These are phyloP conservation scores for Microbotryum lychnidis-dioicae DNA, from an alignment of 1,284 basidiomycete species.

Conservation along the genomic window DNA sequence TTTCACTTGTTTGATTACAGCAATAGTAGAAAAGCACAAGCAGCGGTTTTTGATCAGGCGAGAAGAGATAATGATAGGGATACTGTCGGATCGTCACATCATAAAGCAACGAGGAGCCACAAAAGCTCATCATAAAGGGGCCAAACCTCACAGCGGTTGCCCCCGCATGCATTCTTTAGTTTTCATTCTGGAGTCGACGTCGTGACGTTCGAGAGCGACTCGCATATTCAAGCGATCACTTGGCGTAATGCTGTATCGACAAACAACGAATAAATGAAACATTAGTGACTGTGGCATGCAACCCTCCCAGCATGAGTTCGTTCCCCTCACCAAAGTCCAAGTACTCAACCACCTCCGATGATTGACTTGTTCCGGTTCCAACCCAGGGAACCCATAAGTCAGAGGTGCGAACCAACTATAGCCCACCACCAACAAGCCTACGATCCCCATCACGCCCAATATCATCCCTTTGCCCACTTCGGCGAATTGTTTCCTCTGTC, in stretches of 20 bases:
- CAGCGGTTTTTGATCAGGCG: background rate
- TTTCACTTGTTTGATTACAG: no score
- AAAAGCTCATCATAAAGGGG: background rate
- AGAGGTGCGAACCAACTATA: slow-evolving; percentile 73
- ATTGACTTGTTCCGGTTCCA: slow-evolving; percentile 34
- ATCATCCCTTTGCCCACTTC: slow-evolving; percentile 63
- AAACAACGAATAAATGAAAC: no score
- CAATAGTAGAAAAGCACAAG: no score
- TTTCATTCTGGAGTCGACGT: background rate
- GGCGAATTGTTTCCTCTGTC: slow-evolving; percentile 54
- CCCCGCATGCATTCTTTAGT: background rate
- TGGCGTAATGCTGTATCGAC: slow-evolving; percentile 6
- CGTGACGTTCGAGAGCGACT: background rate
- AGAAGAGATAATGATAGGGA: background rate
- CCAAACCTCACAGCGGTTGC: background rate
- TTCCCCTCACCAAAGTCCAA: slow-evolving; percentile 32
- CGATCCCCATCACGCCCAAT: slow-evolving; percentile 42
- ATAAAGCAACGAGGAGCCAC: background rate
- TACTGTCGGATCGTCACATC: background rate
- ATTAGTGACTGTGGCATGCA: no score
- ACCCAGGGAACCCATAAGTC: slow-evolving; percentile 80
- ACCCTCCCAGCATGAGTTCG: no score
- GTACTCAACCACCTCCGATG: slow-evolving; percentile 32
- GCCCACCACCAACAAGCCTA: slow-evolving; percentile 55
- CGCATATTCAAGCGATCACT: background rate